Percentiles rank a stretch among this genome's conserved stretches.
Evolutionary conservation across 345 rosid species (phyloP).

Genomic region (sweet orange (Citrus sinensis)): DNA sequence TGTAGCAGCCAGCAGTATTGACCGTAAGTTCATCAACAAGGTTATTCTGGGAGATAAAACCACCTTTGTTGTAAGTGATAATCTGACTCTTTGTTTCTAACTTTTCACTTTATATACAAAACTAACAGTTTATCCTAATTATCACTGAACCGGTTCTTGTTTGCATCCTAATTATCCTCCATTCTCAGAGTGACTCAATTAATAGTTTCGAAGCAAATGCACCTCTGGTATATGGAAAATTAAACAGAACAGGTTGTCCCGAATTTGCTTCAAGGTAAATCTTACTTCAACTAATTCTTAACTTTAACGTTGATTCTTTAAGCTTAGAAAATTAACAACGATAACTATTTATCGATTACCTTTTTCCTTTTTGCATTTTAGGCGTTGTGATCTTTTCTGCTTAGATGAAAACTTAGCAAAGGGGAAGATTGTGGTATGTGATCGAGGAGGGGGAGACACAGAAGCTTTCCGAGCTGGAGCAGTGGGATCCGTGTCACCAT

Average conservation of each 20-base stretch:
- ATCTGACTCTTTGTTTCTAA: neutral
- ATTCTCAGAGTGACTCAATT: neutral
- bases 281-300: no score
- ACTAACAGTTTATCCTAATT: no score
- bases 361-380: neutral
- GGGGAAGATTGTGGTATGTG: constrained; percentile 39
- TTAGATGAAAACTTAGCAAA: constrained; percentile 16
- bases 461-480: constrained; percentile 25
- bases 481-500: constrained; percentile 20
- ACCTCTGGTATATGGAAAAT: neutral
- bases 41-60: constrained; percentile 29
- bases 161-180: neutral
- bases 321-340: constrained; percentile 1
- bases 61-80: neutral
- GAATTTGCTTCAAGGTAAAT: neutral
- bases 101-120: neutral
- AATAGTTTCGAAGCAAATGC: neutral
- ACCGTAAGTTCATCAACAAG: constrained; percentile 32
- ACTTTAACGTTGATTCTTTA: neutral
- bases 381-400: neutral
- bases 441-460: neutral
- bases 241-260: neutral
- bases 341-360: neutral
- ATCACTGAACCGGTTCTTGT: neutral
- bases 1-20: constrained; percentile 44